Evolutionary conservation across 306 rosid species (phyloP), one percentile per base, ranked within the genome.

Genomic region (Glycine soja): DNA sequence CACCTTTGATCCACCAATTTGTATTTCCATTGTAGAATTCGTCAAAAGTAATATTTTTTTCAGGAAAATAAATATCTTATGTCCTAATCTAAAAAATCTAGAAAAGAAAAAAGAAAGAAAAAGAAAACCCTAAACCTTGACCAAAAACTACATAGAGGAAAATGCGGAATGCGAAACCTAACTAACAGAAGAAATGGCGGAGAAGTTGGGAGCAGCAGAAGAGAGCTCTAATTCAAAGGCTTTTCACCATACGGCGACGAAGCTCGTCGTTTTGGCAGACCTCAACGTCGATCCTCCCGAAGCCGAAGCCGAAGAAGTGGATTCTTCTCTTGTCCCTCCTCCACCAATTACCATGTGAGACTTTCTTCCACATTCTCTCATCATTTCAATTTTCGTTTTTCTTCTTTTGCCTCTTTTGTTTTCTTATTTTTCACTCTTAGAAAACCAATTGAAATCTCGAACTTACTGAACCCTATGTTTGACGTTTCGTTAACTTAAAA

Each of bases 241-340:
- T 45, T 57, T 57, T 16, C 84, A 57, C 70, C 86, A 82, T 15
- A 70, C 90, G n/a, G 86, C 87, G 19, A 54, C 90, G 16, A 91
- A 89, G 83, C 52, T 88, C 69, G 87, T 88, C 68, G 86, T 92
- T 75, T 84, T 95, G 58, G 92, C 98, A 5, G 94, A 95, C 89
- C 98, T 93, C 70, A 93, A 93, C 89, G 85, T 86, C 74, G 94
- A 91, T 71, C 98, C 97, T 50, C 93, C 95, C 5, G 97, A 94
- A 84, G 78, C 81, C 24, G 95, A 92, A 72, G 86, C 75, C 8
- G 92, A 89, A 8, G 89, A 82, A 50, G 86, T 79, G 74, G 80
- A 74, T 74, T 86, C 92, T 81, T 24, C 88, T 16, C 90, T 58
- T 56, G 18, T 84, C 15, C 87, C 88, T 68, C 77, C 91, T 46